Conservation (phyloP, 106 monocot species). For the Vanilla planifolia region DNA sequence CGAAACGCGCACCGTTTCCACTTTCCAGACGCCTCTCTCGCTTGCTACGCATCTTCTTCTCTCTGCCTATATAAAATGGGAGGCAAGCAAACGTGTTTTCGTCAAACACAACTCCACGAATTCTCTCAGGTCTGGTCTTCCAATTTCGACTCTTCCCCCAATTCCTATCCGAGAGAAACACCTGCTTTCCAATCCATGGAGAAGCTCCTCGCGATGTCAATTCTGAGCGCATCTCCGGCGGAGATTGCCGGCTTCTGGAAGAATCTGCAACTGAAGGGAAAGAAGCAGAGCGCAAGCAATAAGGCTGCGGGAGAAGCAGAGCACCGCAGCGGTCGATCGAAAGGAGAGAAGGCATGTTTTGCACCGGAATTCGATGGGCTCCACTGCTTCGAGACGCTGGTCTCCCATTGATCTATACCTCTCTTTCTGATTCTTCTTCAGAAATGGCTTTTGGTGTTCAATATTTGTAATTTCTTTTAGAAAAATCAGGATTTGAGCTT, state of each 20-base stretch:
- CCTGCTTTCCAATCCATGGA: background rate
- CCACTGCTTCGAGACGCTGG: constrained; percentile 49
- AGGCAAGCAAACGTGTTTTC: background rate
- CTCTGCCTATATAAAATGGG: constrained; percentile 3
- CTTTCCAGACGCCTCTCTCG: background rate
- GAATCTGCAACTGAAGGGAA: background rate
- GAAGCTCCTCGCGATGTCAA: constrained; percentile 7
- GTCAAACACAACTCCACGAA: background rate
- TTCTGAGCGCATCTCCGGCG: constrained; percentile 7
- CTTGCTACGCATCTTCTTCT: background rate
- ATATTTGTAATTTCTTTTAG: too few relatives aligned
- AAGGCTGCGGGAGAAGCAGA: background rate
- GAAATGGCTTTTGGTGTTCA: too few relatives aligned
- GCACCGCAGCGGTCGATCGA: background rate
- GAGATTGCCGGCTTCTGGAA: constrained; percentile 8
- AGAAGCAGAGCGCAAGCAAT: background rate
- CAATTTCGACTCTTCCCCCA: too few relatives aligned
- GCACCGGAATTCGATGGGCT: constrained; percentile 53
- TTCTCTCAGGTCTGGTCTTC: too few relatives aligned
- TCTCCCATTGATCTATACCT: constrained; percentile 18
- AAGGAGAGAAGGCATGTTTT: constrained; percentile 8
- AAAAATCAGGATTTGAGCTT: too few relatives aligned
- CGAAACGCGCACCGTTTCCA: background rate
- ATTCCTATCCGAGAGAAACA: background rate
- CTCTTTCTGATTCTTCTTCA: background rate